These are phyloP conservation scores for Coriolopsis trogii DNA, from an alignment of 1,284 basidiomycete species.

Conservation along the genomic window DNA sequence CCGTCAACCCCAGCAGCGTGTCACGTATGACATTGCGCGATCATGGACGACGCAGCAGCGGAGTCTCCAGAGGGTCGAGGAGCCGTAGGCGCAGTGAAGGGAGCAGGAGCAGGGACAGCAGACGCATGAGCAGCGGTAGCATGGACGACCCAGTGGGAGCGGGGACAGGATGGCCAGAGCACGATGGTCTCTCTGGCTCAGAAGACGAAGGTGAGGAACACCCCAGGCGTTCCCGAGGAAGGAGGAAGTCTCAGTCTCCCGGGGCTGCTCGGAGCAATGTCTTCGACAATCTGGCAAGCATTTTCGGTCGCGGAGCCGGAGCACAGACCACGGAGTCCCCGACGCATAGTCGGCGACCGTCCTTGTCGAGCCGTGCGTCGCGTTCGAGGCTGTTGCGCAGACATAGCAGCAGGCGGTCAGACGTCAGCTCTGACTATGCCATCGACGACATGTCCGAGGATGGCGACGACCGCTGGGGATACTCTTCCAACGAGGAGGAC, in stretches of 20 bases:
- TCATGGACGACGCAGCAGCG: constrained; percentile 54
- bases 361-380: constrained; percentile 59
- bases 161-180: constrained; percentile 14
- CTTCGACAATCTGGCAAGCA: constrained; percentile 67
- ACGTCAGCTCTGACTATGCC: constrained; percentile 60
- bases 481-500: constrained; percentile 75
- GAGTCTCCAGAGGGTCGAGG: constrained; percentile 43
- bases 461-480: constrained; percentile 75
- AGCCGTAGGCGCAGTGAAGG: constrained; percentile 58
- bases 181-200: constrained; percentile 8
- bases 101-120: constrained; percentile 41
- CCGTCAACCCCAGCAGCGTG: constrained; percentile 72
- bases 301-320: constrained; percentile 60
- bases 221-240: constrained; percentile 24
- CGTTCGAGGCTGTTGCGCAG: constrained; percentile 55
- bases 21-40: constrained; percentile 75
- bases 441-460: constrained; percentile 55
- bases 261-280: constrained; percentile 47
- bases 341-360: constrained; percentile 46
- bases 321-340: constrained; percentile 41
- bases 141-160: no score
- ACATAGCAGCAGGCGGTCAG: constrained; percentile 53
- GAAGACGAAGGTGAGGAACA: constrained; percentile 31
- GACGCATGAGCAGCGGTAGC: constrained; percentile 37
- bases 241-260: constrained; percentile 40